Evolutionary conservation across 108 stramenopile species (phyloP).

Genomic region (Cyclotella choctawhatcheeana): DNA sequence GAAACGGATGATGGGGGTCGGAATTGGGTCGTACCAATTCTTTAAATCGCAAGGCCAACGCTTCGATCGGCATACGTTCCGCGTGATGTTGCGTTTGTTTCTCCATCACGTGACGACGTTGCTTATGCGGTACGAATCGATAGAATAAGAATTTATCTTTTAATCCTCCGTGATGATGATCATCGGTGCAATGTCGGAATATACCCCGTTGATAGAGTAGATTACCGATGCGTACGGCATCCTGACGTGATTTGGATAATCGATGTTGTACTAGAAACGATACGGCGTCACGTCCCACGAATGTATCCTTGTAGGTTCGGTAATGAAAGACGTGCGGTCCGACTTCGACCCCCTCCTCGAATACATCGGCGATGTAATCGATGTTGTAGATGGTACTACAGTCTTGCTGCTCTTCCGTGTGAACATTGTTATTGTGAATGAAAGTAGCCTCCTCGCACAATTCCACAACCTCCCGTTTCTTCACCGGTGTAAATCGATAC

Average conservation of each 20-base stretch:
- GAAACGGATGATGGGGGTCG: slow-evolving; percentile 16
- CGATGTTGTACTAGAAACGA: slow-evolving; percentile 47
- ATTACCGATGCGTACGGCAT: slow-evolving; percentile 61
- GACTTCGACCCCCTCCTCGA: slow-evolving; percentile 29
- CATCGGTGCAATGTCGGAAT: slow-evolving; percentile 50
- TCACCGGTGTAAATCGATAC: no score
- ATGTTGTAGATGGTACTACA: no score
- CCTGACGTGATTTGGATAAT: slow-evolving; percentile 39
- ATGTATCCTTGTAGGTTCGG: slow-evolving; percentile 40
- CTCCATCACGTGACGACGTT: no score
- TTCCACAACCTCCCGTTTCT: no score
- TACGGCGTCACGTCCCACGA: slow-evolving; percentile 63
- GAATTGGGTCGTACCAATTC: slow-evolving; percentile 17
- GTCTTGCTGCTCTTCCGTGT: no score
- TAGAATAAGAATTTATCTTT: slow-evolving; percentile 57
- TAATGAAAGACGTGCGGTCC: slow-evolving; percentile 7
- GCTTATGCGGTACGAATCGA: slow-evolving; percentile 32
- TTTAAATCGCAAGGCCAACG: slow-evolving; percentile 6
- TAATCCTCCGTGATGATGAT: slow-evolving; percentile 58
- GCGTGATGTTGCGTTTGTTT: background rate
- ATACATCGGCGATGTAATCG: slow-evolving; percentile 22
- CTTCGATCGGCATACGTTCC: slow-evolving; percentile 14
- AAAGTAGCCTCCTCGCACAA: no score
- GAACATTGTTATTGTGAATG: no score
- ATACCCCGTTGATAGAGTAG: slow-evolving; percentile 35